Percentiles rank a stretch among this genome's conserved stretches.
Evolutionary conservation across 805 yeast genomes (phyloP).

Genomic region (Starmerella tilneyi): DNA sequence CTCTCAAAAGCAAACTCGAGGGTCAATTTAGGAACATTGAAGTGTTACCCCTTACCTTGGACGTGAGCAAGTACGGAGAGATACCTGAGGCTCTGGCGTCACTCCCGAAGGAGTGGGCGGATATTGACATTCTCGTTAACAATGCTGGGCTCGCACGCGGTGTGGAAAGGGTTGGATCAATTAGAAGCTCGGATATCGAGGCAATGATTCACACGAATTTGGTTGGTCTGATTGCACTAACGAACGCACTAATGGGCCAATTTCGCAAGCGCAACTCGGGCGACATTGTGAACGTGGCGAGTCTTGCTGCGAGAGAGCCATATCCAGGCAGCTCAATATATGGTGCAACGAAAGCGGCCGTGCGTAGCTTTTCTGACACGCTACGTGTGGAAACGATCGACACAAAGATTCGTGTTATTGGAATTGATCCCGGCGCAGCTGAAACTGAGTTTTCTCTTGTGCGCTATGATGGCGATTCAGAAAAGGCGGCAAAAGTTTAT

Average conservation of each 20-base stretch:
- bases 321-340: slow-evolving; percentile 64
- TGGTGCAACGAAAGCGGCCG: slow-evolving; percentile 59
- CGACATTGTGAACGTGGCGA: slow-evolving; percentile 55
- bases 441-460: slow-evolving; percentile 66
- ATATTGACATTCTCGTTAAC: slow-evolving; percentile 49
- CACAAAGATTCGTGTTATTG: slow-evolving; percentile 61
- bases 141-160: slow-evolving; percentile 70
- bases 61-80: slow-evolving; percentile 45
- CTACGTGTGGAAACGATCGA: slow-evolving; percentile 63
- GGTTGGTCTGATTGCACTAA: slow-evolving; percentile 68
- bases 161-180: slow-evolving; percentile 60
- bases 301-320: slow-evolving; percentile 61
- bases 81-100: slow-evolving; percentile 42
- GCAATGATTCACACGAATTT: slow-evolving; percentile 83
- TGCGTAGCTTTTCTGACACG: slow-evolving; percentile 46
- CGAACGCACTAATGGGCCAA: slow-evolving; percentile 65
- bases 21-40: slow-evolving; percentile 39
- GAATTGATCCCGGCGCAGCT: slow-evolving; percentile 69
- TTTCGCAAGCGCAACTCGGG: slow-evolving; percentile 57
- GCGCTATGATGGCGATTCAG: slow-evolving; percentile 53
- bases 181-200: slow-evolving; percentile 52
- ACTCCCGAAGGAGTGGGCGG: slow-evolving; percentile 46
- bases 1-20: slow-evolving; percentile 40
- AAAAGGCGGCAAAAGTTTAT: slow-evolving; percentile 54
- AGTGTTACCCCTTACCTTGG: slow-evolving; percentile 43